phyloP scores from a whole-genome alignment of 2,329 filamentous ascomycete genomes.

The Cercospora canescens region DNA sequence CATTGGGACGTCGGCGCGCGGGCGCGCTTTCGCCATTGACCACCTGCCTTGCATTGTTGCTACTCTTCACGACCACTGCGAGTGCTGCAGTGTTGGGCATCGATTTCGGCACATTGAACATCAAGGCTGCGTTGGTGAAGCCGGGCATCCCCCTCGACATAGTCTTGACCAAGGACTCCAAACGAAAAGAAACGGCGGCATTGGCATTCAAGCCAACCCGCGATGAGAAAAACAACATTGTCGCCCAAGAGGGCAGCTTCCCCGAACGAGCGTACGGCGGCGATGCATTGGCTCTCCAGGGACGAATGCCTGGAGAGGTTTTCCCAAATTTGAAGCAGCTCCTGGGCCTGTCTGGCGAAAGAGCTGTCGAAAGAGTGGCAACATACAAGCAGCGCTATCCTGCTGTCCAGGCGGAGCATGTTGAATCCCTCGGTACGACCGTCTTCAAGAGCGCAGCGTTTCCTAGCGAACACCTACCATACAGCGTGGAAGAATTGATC shows the following conservation, averaged over 20 bases:
- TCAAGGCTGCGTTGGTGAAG: conserved; percentile 95
- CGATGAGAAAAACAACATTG: conserved; percentile 57
- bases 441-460: conserved; percentile 78
- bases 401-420: conserved; percentile 66
- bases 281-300: conserved; percentile 83
- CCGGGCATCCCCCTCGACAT: conserved; percentile 97
- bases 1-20: conserved; percentile 29
- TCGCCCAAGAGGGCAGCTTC: conserved; percentile 53
- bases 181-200: conserved; percentile 89
- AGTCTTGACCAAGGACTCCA: conserved; percentile 94
- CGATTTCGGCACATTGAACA: conserved; percentile 93
- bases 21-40: conserved; percentile 25
- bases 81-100: conserved; percentile 78
- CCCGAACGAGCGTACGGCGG: conserved; percentile 91
- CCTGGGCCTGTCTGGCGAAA: conserved; percentile 63
- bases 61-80: conserved; percentile 58
- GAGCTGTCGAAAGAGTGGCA: conserved; percentile 59
- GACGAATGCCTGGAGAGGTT: conserved; percentile 87
- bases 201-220: conserved; percentile 89
- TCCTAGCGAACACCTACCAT: conserved; percentile 64
- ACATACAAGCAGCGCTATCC: conserved; percentile 78
- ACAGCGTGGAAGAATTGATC: conserved; percentile 85
- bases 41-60: conserved; percentile 41
- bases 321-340: conserved; percentile 92
- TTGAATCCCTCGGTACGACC: conserved; percentile 64